A percentile compares a stretch with the other conserved stretches of the same genome.
Evolutionary conservation across 2,329 filamentous ascomycete species (phyloP).

Genomic region (Proliferodiscus dingleyae): DNA sequence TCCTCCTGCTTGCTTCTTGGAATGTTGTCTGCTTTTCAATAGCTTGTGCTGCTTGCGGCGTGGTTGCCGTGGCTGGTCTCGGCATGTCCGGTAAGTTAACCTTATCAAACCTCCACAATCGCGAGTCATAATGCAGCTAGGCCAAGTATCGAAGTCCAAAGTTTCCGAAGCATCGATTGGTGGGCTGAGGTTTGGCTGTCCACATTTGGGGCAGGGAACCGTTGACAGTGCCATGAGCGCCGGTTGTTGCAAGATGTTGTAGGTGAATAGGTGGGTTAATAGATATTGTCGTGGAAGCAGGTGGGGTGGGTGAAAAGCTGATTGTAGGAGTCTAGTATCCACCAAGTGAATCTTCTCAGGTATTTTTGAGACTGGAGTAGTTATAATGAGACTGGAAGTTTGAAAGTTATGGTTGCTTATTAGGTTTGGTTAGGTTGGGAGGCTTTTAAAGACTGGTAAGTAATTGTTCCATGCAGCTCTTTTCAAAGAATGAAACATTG

Average conservation of each 20-base stretch:
- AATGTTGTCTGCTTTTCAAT: background rate
- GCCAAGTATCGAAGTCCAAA: background rate
- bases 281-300: background rate
- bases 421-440: too few species aligned
- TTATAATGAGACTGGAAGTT: background rate
- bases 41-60: background rate
- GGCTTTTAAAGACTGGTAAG: too few species aligned
- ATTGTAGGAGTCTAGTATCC: background rate
- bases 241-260: background rate
- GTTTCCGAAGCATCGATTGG: background rate
- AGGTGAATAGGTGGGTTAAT: background rate
- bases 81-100: background rate
- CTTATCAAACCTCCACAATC: background rate
- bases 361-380: background rate
- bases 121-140: background rate
- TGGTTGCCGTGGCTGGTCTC: background rate
- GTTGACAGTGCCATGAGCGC: background rate
- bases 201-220: background rate
- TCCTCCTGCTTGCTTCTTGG: background rate
- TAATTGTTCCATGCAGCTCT: too few species aligned
- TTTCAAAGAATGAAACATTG: too few species aligned
- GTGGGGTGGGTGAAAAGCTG: background rate
- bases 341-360: background rate
- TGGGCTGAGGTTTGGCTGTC: background rate
- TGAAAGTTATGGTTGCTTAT: too few species aligned